A percentile compares a stretch with the other conserved stretches of the same genome.
Evolutionary conservation across 495 filamentous ascomycete genomes (phyloP).

Genomic region (Bacidia rubella): DNA sequence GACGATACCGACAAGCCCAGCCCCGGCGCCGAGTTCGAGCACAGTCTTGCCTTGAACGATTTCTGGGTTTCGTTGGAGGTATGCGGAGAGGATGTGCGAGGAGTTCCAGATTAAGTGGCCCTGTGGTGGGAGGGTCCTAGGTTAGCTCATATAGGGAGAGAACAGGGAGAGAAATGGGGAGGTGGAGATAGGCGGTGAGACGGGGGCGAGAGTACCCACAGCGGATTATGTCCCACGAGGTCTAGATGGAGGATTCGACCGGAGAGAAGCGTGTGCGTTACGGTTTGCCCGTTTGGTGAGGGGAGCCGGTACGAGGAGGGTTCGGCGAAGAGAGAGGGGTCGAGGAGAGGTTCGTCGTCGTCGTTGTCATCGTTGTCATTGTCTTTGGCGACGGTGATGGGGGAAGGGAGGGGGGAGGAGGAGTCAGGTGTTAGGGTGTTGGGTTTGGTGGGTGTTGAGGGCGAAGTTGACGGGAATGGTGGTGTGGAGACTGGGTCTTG

Average conservation of each 20-base stretch:
- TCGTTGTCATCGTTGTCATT: too few species aligned
- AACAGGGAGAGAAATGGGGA: background rate
- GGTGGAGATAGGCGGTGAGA: slow-evolving; percentile 13
- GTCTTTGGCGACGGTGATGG: background rate
- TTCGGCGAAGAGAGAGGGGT: slow-evolving; percentile 55
- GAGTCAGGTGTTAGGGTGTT: background rate
- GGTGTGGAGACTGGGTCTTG: background rate
- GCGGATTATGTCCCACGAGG: slow-evolving; percentile 78
- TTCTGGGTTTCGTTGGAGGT: slow-evolving; percentile 49
- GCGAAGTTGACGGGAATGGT: background rate
- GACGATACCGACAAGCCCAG: slow-evolving; percentile 71
- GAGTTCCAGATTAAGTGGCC: slow-evolving; percentile 91
- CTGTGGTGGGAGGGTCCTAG: slow-evolving; percentile 24
- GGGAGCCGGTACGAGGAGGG: slow-evolving; percentile 65
- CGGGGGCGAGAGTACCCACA: slow-evolving; percentile 51
- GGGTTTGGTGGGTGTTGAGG: background rate
- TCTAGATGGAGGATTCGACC: slow-evolving; percentile 55
- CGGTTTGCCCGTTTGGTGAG: slow-evolving; percentile 52
- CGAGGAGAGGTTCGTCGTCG: slow-evolving; percentile 27
- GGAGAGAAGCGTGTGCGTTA: slow-evolving; percentile 52
- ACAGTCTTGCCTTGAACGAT: slow-evolving; percentile 50
- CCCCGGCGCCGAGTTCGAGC: slow-evolving; percentile 82
- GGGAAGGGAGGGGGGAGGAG: background rate
- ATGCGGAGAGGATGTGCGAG: slow-evolving; percentile 54
- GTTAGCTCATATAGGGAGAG: background rate